phyloP scores from a whole-genome alignment of 192 early-diverging fungal genomes.

The Irineochytrium annulatum region DNA sequence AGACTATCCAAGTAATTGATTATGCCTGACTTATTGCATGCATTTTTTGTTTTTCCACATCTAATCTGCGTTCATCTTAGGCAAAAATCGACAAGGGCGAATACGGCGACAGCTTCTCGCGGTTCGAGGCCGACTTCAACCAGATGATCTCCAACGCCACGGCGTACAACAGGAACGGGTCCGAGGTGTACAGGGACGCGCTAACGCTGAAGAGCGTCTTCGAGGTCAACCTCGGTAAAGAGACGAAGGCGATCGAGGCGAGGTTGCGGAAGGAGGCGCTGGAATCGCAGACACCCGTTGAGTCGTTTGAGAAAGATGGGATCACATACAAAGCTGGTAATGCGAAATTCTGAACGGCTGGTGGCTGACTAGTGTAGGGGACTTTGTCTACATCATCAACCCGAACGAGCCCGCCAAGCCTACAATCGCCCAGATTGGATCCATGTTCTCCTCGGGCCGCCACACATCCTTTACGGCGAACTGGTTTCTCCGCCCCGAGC shows the following conservation, averaged over 20 bases:
- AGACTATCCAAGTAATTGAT: conserved; percentile 56
- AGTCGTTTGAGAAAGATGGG: conserved; percentile 14
- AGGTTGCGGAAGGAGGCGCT: not conserved
- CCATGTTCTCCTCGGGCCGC: conserved; percentile 28
- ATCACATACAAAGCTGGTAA: conserved; percentile 9
- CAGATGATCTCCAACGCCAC: conserved; percentile 90
- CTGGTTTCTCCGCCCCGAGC: conserved; percentile 66
- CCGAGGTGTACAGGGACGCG: conserved; percentile 89
- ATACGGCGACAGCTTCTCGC: conserved; percentile 52
- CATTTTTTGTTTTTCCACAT: no score
- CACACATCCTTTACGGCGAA: conserved; percentile 35
- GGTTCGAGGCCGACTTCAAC: conserved; percentile 76
- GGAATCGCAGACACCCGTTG: not conserved
- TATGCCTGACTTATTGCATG: not conserved
- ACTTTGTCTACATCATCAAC: conserved; percentile 64
- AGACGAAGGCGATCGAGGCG: not conserved
- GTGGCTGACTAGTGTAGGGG: conserved; percentile 48
- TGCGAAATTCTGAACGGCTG: not conserved
- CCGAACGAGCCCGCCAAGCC: conserved; percentile 51
- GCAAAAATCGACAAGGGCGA: conserved; percentile 62
- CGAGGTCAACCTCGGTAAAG: conserved; percentile 12
- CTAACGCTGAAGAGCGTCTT: conserved; percentile 47
- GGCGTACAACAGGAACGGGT: conserved; percentile 87
- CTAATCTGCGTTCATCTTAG: no score
- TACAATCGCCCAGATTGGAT: conserved; percentile 56